These are phyloP conservation scores for Tolypocladium ophioglossoides DNA, from an alignment of 2,329 filamentous ascomycete genomes.

Conservation along the genomic window DNA sequence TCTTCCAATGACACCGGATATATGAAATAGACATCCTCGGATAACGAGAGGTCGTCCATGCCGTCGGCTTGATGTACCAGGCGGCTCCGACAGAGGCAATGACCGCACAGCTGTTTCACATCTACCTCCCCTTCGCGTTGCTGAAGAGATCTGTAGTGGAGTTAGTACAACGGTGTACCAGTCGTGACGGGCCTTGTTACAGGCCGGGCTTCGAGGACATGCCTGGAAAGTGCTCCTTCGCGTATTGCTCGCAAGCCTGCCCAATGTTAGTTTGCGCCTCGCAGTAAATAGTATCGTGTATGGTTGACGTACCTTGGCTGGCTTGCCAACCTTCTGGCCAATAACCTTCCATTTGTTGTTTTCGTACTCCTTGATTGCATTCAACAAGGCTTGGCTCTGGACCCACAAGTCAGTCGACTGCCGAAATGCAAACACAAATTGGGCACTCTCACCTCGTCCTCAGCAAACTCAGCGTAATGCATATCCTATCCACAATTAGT, in stretches of 20 bases:
- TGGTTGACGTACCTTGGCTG: slow-evolving; percentile 57
- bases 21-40: background rate
- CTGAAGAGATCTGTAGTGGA: slow-evolving; percentile 24
- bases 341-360: slow-evolving; percentile 98
- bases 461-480: slow-evolving; percentile 97
- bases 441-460: slow-evolving; percentile 67
- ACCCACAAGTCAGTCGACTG: slow-evolving; percentile 9
- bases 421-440: slow-evolving; percentile 3
- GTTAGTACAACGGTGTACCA: slow-evolving; percentile 19
- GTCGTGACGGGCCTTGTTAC: slow-evolving; percentile 8
- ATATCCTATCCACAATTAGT: slow-evolving; percentile 58
- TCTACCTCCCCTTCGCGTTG: slow-evolving; percentile 27
- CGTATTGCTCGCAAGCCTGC: slow-evolving; percentile 64
- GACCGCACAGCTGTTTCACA: background rate
- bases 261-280: slow-evolving; percentile 1
- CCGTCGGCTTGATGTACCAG: background rate
- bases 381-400: slow-evolving; percentile 69
- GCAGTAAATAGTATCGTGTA: background rate
- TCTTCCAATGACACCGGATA: background rate
- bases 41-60: background rate
- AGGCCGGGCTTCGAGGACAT: slow-evolving; percentile 16
- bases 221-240: slow-evolving; percentile 82
- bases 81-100: slow-evolving; percentile 2
- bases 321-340: slow-evolving; percentile 93
- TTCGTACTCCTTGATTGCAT: slow-evolving; percentile 97